Evolutionary conservation across 768 basidiomycete species (phyloP), one percentile per base, ranked within the genome.

Genomic region (Mycena latifolia): DNA sequence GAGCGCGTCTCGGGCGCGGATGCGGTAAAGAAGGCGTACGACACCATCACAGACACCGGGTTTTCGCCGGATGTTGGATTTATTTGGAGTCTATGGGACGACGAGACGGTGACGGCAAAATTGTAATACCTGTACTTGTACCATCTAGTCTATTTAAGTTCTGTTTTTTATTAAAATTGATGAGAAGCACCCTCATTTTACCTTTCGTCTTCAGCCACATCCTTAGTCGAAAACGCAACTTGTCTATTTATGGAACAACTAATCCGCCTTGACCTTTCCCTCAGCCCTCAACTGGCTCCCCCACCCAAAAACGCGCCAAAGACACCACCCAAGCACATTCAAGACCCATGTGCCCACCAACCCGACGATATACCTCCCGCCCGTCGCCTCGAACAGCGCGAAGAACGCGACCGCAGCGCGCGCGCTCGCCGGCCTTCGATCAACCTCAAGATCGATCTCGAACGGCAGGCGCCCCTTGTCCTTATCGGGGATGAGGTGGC

Each of bases 31-130:
- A 66, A 69, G 37, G 84, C 82, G 17, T 92, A 90, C 66, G 79
- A 80, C 50, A 73, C 76, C 31, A 77, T 88, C 41, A 78, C 80
- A 20, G 77, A 75, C 57, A 74, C 75, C 10, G 87, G 87, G 0
- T 70, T 90, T 43, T 81, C 80, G n/a, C 86, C 89, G 10, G 82
- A 86, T 35, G 81, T 78, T 52, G 90, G 89, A 2, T 78, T 84
- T 46, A 79, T 91, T 52, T 91, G 90, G 88, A 90, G 88, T 69
- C 69, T 92, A 72, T 92, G 90, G 89, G 84, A 85, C 48, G 72
- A 74, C 25, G 71, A 71, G 60, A 45, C 47, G 50, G 41, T 46
- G 47, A 45, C 27, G 39, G 52, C 69, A 47, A 67, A 63, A 25
- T 58, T 75, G 48, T 75, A 55, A 69, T 53, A 27, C 15, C 5